phyloP scores from a whole-genome alignment of 2,329 filamentous ascomycete species.

The Alternaria arbusti region DNA sequence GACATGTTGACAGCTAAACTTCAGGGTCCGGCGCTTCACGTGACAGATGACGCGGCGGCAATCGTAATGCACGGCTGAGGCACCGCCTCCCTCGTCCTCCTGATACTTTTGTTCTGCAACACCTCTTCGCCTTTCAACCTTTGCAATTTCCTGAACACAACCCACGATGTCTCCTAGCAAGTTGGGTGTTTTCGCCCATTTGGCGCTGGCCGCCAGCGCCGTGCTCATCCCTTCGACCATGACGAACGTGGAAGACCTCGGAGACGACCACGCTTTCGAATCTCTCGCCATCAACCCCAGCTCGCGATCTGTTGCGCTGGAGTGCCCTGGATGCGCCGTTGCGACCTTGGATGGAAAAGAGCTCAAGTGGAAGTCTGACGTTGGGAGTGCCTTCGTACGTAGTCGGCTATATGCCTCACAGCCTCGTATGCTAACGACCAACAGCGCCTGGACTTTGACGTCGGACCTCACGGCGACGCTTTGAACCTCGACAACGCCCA shows the following conservation, averaged over 20 bases:
- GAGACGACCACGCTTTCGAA: constrained; percentile 39
- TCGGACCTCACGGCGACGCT: constrained; percentile 38
- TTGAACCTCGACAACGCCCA: constrained; percentile 46
- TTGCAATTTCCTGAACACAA: constrained; percentile 17
- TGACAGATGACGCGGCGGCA: constrained; percentile 17
- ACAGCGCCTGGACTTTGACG: constrained; percentile 47
- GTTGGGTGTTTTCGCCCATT: constrained; percentile 41
- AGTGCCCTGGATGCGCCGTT: constrained; percentile 44
- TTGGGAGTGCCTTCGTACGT: constrained; percentile 47
- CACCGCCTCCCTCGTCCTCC: constrained; percentile 18
- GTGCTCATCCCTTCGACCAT: constrained; percentile 45
- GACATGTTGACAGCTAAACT: constrained; percentile 9
- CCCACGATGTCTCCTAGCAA: constrained; percentile 39
- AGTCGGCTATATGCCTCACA: not conserved
- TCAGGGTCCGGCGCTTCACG: constrained; percentile 12
- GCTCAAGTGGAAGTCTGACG: constrained; percentile 37
- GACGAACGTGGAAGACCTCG: constrained; percentile 30
- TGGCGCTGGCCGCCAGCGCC: constrained; percentile 47
- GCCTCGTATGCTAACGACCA: constrained; percentile 23
- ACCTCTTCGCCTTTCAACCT: constrained; percentile 14
- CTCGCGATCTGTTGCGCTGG: constrained; percentile 41
- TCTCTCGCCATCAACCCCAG: constrained; percentile 41
- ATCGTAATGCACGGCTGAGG: constrained; percentile 13
- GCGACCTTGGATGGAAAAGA: constrained; percentile 30
- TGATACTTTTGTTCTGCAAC: constrained; percentile 17